Evolutionary conservation across 1,284 basidiomycete species (phyloP).

Genomic region (Cryptococcus sp.): DNA sequence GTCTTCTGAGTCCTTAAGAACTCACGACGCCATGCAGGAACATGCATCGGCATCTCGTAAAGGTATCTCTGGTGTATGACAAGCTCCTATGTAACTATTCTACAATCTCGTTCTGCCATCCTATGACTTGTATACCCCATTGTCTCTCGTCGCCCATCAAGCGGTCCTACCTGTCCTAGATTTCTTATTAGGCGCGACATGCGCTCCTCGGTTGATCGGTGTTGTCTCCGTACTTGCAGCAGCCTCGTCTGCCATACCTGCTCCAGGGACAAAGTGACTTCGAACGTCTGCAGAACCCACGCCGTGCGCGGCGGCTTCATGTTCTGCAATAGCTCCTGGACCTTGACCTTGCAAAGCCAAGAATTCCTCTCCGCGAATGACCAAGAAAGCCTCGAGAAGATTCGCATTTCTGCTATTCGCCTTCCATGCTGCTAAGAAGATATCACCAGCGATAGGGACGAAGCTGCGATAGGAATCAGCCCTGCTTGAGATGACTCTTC

Average conservation of each 20-base stretch:
- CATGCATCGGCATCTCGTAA: background rate
- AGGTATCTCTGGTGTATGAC: no score
- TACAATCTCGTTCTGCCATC: no score
- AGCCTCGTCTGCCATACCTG: conserved; percentile 14
- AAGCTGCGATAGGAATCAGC: conserved; percentile 45
- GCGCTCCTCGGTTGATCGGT: no score
- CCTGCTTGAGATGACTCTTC: background rate
- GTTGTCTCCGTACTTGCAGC: no score
- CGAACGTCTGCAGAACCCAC: conserved; percentile 15
- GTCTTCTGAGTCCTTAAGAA: conserved; percentile 9
- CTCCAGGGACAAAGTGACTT: conserved; percentile 18
- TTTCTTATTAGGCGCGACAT: no score
- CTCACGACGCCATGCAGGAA: no score
- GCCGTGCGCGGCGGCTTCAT: conserved; percentile 12
- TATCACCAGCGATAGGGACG: conserved; percentile 76
- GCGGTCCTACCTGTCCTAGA: no score
- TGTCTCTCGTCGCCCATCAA: no score
- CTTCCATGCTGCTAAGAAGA: conserved; percentile 73
- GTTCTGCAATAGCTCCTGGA: conserved; percentile 6
- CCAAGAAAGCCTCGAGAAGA: conserved; percentile 48
- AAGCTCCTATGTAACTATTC: no score
- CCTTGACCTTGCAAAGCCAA: conserved; percentile 27
- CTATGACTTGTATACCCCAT: no score
- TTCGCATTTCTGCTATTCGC: conserved; percentile 85
- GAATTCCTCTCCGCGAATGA: conserved; percentile 46